Evolutionary conservation across 345 rosid species (phyloP), one percentile per base, ranked within the genome.

Genomic region (Fremontodendron californicum): DNA sequence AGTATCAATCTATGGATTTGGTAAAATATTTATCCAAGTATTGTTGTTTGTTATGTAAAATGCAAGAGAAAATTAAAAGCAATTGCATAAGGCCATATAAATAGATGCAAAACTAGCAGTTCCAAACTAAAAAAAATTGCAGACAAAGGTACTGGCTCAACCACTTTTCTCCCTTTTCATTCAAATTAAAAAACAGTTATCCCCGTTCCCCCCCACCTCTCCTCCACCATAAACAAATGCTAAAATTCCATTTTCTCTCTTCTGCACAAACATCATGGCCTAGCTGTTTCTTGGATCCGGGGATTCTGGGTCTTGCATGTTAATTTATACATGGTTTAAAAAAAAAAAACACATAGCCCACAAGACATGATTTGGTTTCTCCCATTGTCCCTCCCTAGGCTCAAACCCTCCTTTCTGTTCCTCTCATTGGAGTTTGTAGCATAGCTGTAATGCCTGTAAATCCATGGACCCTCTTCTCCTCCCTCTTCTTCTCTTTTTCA

Each of bases 271-370:
- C 92, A 80, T 82, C 86, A 82, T 90, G 92, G 91, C 88, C 88
- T 84, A 87, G 89, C 89, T 90, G 92, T 87, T 86, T 87, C 94
- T 90, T 86, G 92, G 94, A 90, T 90, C 94, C 92, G 82, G 89
- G 83, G 92, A 88, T 86, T 89, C 90, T 84, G 91, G 85, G 88
- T 80, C 81, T 84, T 83, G 75, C 80, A 2, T 29, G 66, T 79
- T 85, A 55, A 49, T 80, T 86, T 80, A 77, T 61, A 35, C 76
- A 23, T 63, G 78, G 66, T 37, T 37, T 51, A 31, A 42, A 82
- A 46, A 46, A 46, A 16, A 86, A 84, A 52, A 76, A 72, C 49
- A 29, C 46, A 78, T 68, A 82, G 73, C 85, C 83, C 85, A 71
- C 88, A 77, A 81, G 82, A 79, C 88, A 89, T 87, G 91, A 85